Evolutionary conservation across 192 early-diverging fungal genomes (phyloP).

Genomic region (Coemansia pectinata): DNA sequence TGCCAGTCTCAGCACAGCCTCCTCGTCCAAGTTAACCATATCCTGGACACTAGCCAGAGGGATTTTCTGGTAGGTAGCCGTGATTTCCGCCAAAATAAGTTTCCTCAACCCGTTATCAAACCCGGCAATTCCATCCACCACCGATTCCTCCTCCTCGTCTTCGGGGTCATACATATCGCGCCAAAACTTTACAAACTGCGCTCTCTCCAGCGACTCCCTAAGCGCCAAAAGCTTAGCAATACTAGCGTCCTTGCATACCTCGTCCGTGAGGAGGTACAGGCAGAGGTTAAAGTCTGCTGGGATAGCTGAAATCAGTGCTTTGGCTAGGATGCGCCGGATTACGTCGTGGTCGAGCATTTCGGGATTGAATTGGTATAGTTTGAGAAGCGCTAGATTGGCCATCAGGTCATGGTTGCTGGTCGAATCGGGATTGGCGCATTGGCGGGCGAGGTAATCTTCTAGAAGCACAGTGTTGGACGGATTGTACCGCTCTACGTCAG

Average conservation of each 20-base stretch:
- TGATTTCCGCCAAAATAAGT: constrained; percentile 72
- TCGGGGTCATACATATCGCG: constrained; percentile 49
- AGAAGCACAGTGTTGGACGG: constrained; percentile 80
- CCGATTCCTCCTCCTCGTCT: constrained; percentile 58
- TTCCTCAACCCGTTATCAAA: constrained; percentile 75
- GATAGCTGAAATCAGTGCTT: constrained; percentile 80
- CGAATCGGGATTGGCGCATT: constrained; percentile 71
- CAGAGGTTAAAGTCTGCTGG: constrained; percentile 90
- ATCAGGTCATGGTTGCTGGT: constrained; percentile 71
- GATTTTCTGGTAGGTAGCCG: constrained; percentile 84
- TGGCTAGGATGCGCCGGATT: constrained; percentile 74
- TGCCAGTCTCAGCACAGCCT: constrained; percentile 62
- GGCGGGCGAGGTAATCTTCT: constrained; percentile 78
- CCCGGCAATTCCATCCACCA: constrained; percentile 63
- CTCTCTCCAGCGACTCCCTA: constrained; percentile 79
- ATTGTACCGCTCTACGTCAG: constrained; percentile 89
- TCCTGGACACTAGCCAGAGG: constrained; percentile 55
- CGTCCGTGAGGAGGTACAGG: constrained; percentile 81
- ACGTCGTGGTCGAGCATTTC: constrained; percentile 68
- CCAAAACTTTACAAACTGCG: constrained; percentile 78
- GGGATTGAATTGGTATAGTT: constrained; percentile 95
- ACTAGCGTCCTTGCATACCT: constrained; percentile 54
- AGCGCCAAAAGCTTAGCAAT: constrained; percentile 62
- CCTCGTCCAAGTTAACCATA: constrained; percentile 71
- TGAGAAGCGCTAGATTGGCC: constrained; percentile 90